A percentile compares a stretch with the other conserved stretches of the same genome.
Evolutionary conservation across 202 grass and related monocot species (phyloP).

Genomic region (Eragrostis tef): DNA sequence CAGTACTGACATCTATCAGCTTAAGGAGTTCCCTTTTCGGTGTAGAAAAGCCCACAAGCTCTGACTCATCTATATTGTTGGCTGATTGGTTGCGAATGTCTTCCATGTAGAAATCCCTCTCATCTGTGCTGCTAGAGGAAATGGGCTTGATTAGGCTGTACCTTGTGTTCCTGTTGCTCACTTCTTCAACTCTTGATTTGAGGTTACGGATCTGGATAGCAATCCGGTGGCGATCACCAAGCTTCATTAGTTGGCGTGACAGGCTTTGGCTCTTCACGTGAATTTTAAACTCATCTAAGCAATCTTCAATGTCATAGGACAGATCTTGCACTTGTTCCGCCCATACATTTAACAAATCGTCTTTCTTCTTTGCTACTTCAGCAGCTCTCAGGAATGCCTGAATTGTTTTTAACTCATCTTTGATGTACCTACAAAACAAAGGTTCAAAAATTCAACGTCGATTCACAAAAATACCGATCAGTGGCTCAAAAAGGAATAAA

Average conservation of each 20-base stretch:
- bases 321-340: conserved; percentile 8
- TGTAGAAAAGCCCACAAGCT: not conserved
- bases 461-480: not conserved
- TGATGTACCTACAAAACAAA: conserved; percentile 25
- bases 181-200: conserved; percentile 41
- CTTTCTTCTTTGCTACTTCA: conserved; percentile 3
- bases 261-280: not conserved
- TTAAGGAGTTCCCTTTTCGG: not conserved
- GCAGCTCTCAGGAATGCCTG: conserved; percentile 16
- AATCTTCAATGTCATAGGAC: conserved; percentile 40
- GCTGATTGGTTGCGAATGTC: conserved; percentile 2
- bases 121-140: not conserved
- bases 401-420: conserved; percentile 18
- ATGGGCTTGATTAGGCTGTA: conserved; percentile 9
- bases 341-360: not conserved
- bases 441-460: not conserved
- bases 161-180: conserved; percentile 24
- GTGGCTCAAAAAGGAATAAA: not conserved
- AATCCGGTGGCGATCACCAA: conserved; percentile 20
- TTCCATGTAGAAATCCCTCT: not conserved
- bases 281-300: conserved; percentile 27
- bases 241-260: not conserved
- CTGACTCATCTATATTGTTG: not conserved
- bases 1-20: not conserved
- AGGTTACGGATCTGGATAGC: conserved; percentile 19